Conservation (phyloP, 805 yeast genomes). For the Candida jianshihensis region DNA sequence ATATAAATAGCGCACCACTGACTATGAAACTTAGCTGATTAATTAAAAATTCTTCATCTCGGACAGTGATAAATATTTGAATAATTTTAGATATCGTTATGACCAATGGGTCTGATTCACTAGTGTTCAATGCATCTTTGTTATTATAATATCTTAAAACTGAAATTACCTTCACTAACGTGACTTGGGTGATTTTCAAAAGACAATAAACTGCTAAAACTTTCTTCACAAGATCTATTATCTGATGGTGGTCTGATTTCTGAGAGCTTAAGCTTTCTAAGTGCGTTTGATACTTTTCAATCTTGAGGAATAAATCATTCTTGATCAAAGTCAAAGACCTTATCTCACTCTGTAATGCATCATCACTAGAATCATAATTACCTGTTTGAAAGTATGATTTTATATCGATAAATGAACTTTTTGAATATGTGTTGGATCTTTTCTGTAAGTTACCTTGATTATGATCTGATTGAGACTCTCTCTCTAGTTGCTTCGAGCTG, state of each 20-base stretch:
- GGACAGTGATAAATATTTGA: constrained; percentile 25
- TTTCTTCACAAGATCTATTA: constrained; percentile 1
- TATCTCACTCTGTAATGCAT: constrained; percentile 13
- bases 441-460: constrained; percentile 5
- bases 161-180: constrained; percentile 21
- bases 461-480: neutral
- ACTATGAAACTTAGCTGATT: constrained; percentile 39
- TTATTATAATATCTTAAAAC: constrained; percentile 17
- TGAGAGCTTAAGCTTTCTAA: neutral
- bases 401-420: constrained; percentile 18
- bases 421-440: constrained; percentile 15
- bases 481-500: constrained; percentile 10
- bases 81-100: constrained; percentile 29
- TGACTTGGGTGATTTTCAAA: constrained; percentile 28
- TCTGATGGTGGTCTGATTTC: constrained; percentile 1
- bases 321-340: constrained; percentile 15
- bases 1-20: constrained; percentile 51
- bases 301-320: constrained; percentile 18
- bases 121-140: constrained; percentile 9
- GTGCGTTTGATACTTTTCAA: constrained; percentile 10
- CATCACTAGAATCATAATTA: constrained; percentile 1
- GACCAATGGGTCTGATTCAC: constrained; percentile 31
- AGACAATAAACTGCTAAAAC: constrained; percentile 28
- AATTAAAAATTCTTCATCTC: constrained; percentile 29
- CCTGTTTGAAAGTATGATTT: constrained; percentile 5